phyloP scores from a whole-genome alignment of 2,329 filamentous ascomycete genomes.

The Colletotrichum orbiculare region DNA sequence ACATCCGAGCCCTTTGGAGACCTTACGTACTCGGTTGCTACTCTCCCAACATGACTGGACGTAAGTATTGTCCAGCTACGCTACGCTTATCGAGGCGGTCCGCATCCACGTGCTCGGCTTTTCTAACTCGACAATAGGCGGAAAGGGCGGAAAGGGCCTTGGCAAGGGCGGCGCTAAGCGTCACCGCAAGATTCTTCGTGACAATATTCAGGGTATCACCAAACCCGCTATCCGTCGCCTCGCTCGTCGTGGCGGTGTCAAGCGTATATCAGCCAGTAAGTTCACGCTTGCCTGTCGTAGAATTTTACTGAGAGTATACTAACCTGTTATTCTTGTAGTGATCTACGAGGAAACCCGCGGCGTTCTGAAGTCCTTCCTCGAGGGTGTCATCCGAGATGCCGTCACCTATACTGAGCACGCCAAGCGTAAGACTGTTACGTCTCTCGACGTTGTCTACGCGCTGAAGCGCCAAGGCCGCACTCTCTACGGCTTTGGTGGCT shows the following conservation, averaged over 20 bases:
- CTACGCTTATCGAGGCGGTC: constrained; percentile 27
- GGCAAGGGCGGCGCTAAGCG: constrained; percentile 99
- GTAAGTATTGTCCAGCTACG: constrained; percentile 60
- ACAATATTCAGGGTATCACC: constrained; percentile 99
- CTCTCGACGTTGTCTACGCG: constrained; percentile 74
- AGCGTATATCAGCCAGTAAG: constrained; percentile 97
- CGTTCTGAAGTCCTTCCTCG: constrained; percentile 83
- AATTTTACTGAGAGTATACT: constrained; percentile 34
- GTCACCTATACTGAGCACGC: constrained; percentile 85
- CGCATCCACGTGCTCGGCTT: neutral
- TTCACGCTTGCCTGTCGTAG: neutral
- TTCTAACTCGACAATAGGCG: constrained; percentile 64
- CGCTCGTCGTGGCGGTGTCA: constrained; percentile 98
- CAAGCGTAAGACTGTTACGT: constrained; percentile 84
- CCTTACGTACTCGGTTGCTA: neutral
- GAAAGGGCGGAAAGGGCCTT: constrained; percentile 97
- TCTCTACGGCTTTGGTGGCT: constrained; percentile 92
- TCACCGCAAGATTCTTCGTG: constrained; percentile 98
- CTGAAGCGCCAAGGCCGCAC: constrained; percentile 78
- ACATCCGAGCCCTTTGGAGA: no score
- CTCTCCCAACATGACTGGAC: constrained; percentile 74
- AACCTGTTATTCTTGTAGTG: constrained; percentile 54
- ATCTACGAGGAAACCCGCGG: constrained; percentile 84
- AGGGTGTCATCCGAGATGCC: constrained; percentile 80
- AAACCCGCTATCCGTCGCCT: constrained; percentile 99